Conservation (phyloP, 306 rosid species). For the Sophora flavescens region DNA sequence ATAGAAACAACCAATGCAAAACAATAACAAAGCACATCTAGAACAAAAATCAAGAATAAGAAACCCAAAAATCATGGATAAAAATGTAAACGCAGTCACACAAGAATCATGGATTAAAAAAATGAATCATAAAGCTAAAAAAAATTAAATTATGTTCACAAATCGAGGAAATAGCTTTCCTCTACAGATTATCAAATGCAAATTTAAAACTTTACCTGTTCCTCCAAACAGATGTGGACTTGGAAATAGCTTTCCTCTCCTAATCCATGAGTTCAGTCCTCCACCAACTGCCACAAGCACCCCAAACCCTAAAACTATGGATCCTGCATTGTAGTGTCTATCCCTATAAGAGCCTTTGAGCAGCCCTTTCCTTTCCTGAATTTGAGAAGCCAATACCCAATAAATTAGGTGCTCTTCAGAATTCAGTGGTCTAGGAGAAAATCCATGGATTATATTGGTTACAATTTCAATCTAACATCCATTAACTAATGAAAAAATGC, state of each 20-base stretch:
- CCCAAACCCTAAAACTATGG: constrained; percentile 77
- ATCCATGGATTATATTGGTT: too few relatives aligned
- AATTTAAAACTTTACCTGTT: constrained; percentile 60
- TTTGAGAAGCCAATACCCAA: constrained; percentile 39
- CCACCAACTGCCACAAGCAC: constrained; percentile 80
- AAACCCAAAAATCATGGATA: too few relatives aligned
- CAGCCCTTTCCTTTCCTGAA: constrained; percentile 88
- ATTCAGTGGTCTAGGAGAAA: not conserved
- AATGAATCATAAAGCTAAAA: too few relatives aligned
- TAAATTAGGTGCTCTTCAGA: constrained; percentile 28
- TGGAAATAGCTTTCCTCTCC: constrained; percentile 84
- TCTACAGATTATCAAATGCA: too few relatives aligned
- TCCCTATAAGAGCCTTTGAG: constrained; percentile 82
- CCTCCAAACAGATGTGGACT: constrained; percentile 90
- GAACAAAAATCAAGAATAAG: too few relatives aligned
- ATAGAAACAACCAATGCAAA: too few relatives aligned
- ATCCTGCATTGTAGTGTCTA: constrained; percentile 83
- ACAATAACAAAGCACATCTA: too few relatives aligned
- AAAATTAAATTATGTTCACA: too few relatives aligned
- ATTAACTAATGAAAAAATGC: constrained; percentile 5
- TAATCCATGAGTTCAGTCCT: constrained; percentile 75
- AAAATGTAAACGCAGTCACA: too few relatives aligned
- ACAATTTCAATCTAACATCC: constrained; percentile 8
- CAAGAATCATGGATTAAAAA: too few relatives aligned
- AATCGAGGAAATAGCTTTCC: too few relatives aligned